Conservation (phyloP, 192 early-diverging fungal genomes). For the Radiomyces spectabilis region DNA sequence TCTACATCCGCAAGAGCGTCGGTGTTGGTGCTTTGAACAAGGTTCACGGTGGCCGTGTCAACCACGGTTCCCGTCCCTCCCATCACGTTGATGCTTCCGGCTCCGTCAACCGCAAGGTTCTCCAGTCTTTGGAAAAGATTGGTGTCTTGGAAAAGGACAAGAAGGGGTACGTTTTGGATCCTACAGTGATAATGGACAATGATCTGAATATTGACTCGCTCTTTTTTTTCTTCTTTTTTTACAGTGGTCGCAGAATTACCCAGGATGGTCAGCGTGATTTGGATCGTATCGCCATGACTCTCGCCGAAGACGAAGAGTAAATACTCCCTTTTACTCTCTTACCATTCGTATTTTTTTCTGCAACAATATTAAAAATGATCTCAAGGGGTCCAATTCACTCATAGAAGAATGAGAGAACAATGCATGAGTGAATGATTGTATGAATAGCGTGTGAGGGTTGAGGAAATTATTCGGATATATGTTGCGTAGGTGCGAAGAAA, state of each 20-base stretch:
- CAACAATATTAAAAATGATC: too few species aligned
- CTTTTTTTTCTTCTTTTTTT: not conserved
- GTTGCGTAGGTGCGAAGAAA: too few species aligned
- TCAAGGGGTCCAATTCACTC: too few species aligned
- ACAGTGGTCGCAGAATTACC: slow-evolving; percentile 91
- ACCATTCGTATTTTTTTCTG: too few species aligned
- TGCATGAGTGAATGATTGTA: too few species aligned
- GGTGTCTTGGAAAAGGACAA: slow-evolving; percentile 91
- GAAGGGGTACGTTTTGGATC: slow-evolving; percentile 51
- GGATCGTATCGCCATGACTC: slow-evolving; percentile 84
- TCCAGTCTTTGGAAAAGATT: slow-evolving; percentile 99
- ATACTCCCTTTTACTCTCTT: slow-evolving; percentile 1
- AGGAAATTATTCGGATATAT: too few species aligned
- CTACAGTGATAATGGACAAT: not conserved
- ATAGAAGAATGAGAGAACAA: too few species aligned
- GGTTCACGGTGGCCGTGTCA: slow-evolving; percentile 86
- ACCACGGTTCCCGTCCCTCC: slow-evolving; percentile 92
- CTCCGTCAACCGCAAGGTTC: slow-evolving; percentile 88
- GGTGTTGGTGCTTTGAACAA: slow-evolving; percentile 94
- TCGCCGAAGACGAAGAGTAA: slow-evolving; percentile 28
- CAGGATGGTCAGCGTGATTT: slow-evolving; percentile 96
- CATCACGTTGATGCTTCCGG: slow-evolving; percentile 83
- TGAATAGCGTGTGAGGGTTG: too few species aligned
- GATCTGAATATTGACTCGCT: not conserved
- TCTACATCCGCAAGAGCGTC: slow-evolving; percentile 93